A percentile compares a stretch with the other conserved stretches of the same genome.
These are phyloP conservation scores for Neofusicoccum sp. DNA, from an alignment of 2,329 filamentous ascomycete species.

Conservation along the genomic window DNA sequence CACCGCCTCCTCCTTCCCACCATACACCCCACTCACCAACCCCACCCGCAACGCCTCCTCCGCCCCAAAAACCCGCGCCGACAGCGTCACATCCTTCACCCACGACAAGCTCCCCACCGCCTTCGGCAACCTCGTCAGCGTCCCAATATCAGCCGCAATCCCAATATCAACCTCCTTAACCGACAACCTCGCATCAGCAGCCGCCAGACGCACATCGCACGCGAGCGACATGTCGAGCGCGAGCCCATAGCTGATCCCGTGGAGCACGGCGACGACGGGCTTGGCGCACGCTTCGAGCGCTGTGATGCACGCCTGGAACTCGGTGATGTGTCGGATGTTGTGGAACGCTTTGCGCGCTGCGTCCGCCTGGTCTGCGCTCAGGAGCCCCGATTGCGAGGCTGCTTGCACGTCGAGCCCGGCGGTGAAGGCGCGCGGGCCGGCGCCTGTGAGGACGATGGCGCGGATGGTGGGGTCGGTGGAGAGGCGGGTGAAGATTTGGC, in stretches of 20 bases:
- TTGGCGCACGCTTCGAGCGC: constrained; percentile 86
- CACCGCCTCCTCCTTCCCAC: constrained; percentile 61
- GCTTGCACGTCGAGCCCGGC: constrained; percentile 80
- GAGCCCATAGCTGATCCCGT: constrained; percentile 37
- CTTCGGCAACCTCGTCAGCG: constrained; percentile 70
- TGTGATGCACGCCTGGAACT: constrained; percentile 77
- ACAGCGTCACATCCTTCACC: constrained; percentile 76
- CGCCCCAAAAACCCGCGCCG: constrained; percentile 66
- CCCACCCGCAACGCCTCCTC: constrained; percentile 69
- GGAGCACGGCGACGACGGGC: constrained; percentile 34
- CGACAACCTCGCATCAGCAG: constrained; percentile 59
- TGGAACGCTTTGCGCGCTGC: constrained; percentile 1
- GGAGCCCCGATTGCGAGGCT: constrained; percentile 55
- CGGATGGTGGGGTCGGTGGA: constrained; percentile 72
- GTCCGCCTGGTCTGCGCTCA: constrained; percentile 31
- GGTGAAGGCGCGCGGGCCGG: constrained; percentile 81
- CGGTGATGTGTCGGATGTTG: constrained; percentile 63
- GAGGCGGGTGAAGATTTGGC: constrained; percentile 67
- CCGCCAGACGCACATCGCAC: constrained; percentile 68
- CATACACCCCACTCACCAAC: constrained; percentile 65
- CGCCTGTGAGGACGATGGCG: constrained; percentile 74
- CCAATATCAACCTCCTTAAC: constrained; percentile 85
- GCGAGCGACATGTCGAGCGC: constrained; percentile 57
- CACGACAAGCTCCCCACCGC: constrained; percentile 68
- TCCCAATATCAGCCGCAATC: constrained; percentile 76